Evolutionary conservation across 495 filamentous ascomycete species (phyloP).

Genomic region (Xylaria telfairii): DNA sequence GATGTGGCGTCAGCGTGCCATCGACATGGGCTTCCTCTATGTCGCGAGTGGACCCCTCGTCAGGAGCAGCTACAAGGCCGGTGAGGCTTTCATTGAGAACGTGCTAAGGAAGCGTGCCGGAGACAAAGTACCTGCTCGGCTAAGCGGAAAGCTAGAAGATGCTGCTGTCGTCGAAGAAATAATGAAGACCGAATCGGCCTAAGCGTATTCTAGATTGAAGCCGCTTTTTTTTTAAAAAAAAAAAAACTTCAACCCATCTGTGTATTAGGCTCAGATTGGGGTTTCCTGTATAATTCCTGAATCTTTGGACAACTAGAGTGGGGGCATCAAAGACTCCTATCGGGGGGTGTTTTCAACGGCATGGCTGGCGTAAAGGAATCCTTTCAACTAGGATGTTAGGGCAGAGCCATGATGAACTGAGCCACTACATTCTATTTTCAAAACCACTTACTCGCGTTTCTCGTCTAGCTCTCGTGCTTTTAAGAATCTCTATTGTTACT

Average conservation of each 20-base stretch:
- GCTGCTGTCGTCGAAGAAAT: slow-evolving; percentile 33
- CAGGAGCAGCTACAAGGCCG: slow-evolving; percentile 93
- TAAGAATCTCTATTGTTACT: too few relatives aligned
- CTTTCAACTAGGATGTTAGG: slow-evolving; percentile 27
- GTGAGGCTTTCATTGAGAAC: slow-evolving; percentile 98
- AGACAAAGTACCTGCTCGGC: slow-evolving; percentile 35
- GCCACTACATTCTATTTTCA: background rate
- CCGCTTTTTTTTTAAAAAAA: background rate
- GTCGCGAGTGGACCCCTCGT: slow-evolving; percentile 93
- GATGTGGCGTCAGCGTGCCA: slow-evolving; percentile 83
- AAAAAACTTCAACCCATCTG: background rate
- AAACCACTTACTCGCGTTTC: background rate
- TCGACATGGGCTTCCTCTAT: slow-evolving; percentile 96
- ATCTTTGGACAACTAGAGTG: background rate
- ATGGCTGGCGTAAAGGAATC: slow-evolving; percentile 18
- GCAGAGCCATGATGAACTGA: background rate
- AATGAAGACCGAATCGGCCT: slow-evolving; percentile 23
- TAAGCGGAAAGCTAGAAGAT: slow-evolving; percentile 31
- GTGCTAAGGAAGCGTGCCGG: slow-evolving; percentile 85
- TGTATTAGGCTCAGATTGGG: background rate
- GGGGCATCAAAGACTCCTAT: background rate
- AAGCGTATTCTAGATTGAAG: background rate
- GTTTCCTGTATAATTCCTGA: slow-evolving; percentile 2
- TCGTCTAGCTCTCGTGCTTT: background rate
- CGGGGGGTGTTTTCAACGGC: background rate